phyloP scores from a whole-genome alignment of 345 rosid genomes.

The Lepidium sativum region DNA sequence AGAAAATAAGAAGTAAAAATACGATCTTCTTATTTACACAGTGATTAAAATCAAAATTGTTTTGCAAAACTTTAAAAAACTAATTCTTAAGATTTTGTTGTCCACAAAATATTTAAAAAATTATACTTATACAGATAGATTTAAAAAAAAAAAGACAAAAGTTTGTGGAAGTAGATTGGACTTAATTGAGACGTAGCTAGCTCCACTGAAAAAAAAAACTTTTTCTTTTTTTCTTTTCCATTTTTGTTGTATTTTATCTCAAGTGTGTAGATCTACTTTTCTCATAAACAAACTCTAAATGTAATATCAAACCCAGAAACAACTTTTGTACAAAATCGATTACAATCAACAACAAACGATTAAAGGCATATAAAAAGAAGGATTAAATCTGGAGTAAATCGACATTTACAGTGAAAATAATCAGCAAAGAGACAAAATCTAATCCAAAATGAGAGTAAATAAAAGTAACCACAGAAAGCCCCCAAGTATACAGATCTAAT shows the following conservation, averaged over 20 bases:
- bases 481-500: background rate
- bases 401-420: background rate
- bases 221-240: background rate
- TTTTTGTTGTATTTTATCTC: background rate
- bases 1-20: background rate
- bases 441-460: background rate
- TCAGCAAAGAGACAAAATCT: background rate
- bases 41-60: background rate
- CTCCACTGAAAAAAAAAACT: constrained; percentile 12
- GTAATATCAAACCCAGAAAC: background rate
- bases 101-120: background rate
- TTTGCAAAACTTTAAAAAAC: background rate
- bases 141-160: background rate
- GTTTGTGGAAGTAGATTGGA: constrained; percentile 12
- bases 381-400: background rate
- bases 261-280: constrained; percentile 26
- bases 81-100: background rate
- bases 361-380: background rate
- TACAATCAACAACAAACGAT: background rate
- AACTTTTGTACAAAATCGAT: background rate
- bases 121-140: background rate
- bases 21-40: background rate
- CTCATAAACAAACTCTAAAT: constrained; percentile 12
- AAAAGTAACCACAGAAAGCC: background rate
- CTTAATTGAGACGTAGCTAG: constrained; percentile 14